A percentile compares a stretch with the other conserved stretches of the same genome.
Evolutionary conservation across 1,139 yeast species (phyloP).

Genomic region (Geotrichum histeridarum): DNA sequence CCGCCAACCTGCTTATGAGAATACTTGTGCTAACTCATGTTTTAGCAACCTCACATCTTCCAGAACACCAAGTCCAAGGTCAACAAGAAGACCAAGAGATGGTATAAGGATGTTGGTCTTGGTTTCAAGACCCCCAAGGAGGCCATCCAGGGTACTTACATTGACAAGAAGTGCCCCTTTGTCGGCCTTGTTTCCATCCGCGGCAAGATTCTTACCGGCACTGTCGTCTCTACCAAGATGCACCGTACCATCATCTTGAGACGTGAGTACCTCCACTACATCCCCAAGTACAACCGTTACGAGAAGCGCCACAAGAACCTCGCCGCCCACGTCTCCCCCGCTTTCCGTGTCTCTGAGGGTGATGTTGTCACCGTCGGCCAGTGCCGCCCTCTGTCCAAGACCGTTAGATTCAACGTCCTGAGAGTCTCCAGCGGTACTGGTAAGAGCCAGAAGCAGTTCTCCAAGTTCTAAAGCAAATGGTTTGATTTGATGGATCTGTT

Average conservation of each 20-base stretch:
- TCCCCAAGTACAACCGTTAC: slow-evolving; percentile 99
- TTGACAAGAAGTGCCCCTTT: slow-evolving; percentile 99
- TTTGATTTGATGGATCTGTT: no score
- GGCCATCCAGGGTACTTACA: slow-evolving; percentile 98
- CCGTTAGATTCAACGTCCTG: slow-evolving; percentile 99
- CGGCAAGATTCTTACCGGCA: slow-evolving; percentile 94
- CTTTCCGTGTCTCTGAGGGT: slow-evolving; percentile 99
- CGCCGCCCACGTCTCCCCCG: slow-evolving; percentile 99
- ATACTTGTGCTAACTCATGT: slow-evolving; percentile 4
- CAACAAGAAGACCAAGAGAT: slow-evolving; percentile 98
- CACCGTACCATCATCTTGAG: slow-evolving; percentile 99
- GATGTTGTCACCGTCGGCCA: slow-evolving; percentile 99
- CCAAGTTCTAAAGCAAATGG: slow-evolving; percentile 73
- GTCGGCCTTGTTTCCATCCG: slow-evolving; percentile 95
- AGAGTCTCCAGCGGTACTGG: slow-evolving; percentile 89
- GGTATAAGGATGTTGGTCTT: slow-evolving; percentile 99
- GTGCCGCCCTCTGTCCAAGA: slow-evolving; percentile 99
- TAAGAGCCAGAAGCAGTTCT: slow-evolving; percentile 65
- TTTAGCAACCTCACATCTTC: slow-evolving; percentile 99
- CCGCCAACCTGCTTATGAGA: no score
- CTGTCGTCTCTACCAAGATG: slow-evolving; percentile 99
- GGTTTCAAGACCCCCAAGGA: slow-evolving; percentile 99
- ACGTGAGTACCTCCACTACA: slow-evolving; percentile 99
- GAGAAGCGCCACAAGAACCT: slow-evolving; percentile 99
- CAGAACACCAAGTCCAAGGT: slow-evolving; percentile 99